Conservation (phyloP, 2,329 filamentous ascomycete genomes). For the Botrytis elliptica region DNA sequence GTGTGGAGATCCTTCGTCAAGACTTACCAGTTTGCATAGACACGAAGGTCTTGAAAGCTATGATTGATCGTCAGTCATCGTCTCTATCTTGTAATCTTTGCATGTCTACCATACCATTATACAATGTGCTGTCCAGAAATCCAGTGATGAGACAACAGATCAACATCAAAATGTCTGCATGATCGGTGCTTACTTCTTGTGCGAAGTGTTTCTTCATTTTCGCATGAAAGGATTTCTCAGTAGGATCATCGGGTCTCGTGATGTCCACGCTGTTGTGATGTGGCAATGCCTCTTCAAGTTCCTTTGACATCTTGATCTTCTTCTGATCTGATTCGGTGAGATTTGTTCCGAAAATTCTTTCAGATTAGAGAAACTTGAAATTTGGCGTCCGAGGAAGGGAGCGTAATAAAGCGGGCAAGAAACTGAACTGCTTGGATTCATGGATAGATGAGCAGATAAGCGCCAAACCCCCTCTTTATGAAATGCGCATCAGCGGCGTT, state of each 20-base stretch:
- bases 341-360: not conserved
- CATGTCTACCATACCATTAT: constrained; percentile 19
- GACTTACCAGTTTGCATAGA: constrained; percentile 61
- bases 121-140: constrained; percentile 65
- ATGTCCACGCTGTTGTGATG: constrained; percentile 2
- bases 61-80: constrained; percentile 15
- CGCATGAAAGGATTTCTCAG: not conserved
- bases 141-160: constrained; percentile 75
- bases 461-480: constrained; percentile 12
- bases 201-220: constrained; percentile 10
- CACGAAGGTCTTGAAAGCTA: constrained; percentile 23
- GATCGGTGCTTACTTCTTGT: constrained; percentile 18
- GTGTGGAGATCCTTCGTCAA: not conserved
- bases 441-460: constrained; percentile 13
- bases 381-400: not conserved
- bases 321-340: not conserved
- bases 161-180: constrained; percentile 46
- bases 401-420: not conserved
- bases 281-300: not conserved
- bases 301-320: constrained; percentile 3
- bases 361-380: not conserved
- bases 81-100: not conserved
- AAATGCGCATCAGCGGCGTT: constrained; percentile 5
- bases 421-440: constrained; percentile 1
- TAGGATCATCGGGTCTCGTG: not conserved